Evolutionary conservation across 2,329 filamentous ascomycete species (phyloP), one percentile per base, ranked within the genome.

Genomic region (Dothideomycetidae sp.): DNA sequence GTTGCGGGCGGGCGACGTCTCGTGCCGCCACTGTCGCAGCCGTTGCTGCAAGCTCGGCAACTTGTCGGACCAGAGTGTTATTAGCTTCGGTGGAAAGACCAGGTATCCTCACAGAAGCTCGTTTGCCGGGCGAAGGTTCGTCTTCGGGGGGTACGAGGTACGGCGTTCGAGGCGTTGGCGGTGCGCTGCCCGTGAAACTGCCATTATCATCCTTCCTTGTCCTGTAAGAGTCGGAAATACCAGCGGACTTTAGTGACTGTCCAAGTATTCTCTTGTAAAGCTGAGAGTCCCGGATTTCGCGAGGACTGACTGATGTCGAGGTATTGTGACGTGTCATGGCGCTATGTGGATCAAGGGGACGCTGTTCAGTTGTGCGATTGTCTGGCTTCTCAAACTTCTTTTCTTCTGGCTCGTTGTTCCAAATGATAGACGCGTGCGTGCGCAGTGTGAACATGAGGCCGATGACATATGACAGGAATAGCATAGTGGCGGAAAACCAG

Each of bases 401-500:
- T 44, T 68, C 64, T 39, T 68, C 65, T 1, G 60, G 49, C 45
- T 94, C 86, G 5, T 72, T 79, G 50, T 85, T 90, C 90, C 90
- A 98, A 47, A 98, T 98, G 31, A 94, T 81, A 3, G 92, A 86
- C 3, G 90, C 90, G 54, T 98, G 90, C 0, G 90, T 98, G 45
- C 90, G 73, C 13, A 98, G 70, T 1, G 90, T 98, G 59, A 98
- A 98, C 69, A 90, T 83, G 10, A 98, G 67, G 15, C 90, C 90
- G 42, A 96, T 90, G 23, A 90, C 67, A 54, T 98, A 98, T 1
- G 86, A 92, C 17, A 93, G 64, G 61, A 98, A 96, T 10, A 98
- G 67, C 52, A 92, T 70, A 3, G 78, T 61, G 1, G 90, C 84
- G 3, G 84, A 80, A 52, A 93, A 74, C 67, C 86, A 94, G 51